Base-by-base conservation (phyloP, 495 filamentous ascomycete species). In the Aspergillus bertholletiae region DNA sequence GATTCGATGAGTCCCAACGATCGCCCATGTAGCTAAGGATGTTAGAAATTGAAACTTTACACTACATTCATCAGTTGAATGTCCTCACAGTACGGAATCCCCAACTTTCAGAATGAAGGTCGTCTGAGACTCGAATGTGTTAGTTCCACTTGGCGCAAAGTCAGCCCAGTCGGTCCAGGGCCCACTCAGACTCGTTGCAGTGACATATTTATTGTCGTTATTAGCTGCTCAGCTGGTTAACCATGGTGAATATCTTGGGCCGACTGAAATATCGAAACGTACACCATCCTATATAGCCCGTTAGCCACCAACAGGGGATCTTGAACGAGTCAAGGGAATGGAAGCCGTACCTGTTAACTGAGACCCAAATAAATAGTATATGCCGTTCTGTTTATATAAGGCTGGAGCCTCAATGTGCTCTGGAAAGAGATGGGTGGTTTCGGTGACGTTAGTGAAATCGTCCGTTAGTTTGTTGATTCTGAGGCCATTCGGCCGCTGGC, bases 21-120 rank as follows among this genome's bases (percentile, higher is more conserved):
- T 88, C 85, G 46, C 85, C 84, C 72, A 88, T 80, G 67, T 87
- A 88, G 51, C 84, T 82, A 43, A 64, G 11, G 15, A 17, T 47
- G 54, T 51, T 27, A 30, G 46, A 35, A 24, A 23, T 2, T 8
- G 6, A 11, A 24, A 12, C 18, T 13, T 11, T 40, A 34, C 7
- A 22, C 27, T 3, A 27, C 17, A 23, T 5, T n/a, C n/a, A n/a
- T 18, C 1, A 5, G 18, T 4, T 13, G 5, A 1, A 1, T 3
- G 27, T 13, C 0, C 55, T n/a, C 22, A 58, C 56, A 58, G 37
- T 24, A 58, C 46, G 4, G 30, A 26, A 2, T 45, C 56, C 12
- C 46, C 46, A 2, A 49, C 37, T 8, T 45, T n/a, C 1, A 54
- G 28, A n/a, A 61, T 37, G 18, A 43, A 61, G 15, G 47, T 57